Evolutionary conservation across 306 rosid genomes (phyloP), one percentile per base, ranked within the genome.

Genomic region (Psophocarpus tetragonolobus): DNA sequence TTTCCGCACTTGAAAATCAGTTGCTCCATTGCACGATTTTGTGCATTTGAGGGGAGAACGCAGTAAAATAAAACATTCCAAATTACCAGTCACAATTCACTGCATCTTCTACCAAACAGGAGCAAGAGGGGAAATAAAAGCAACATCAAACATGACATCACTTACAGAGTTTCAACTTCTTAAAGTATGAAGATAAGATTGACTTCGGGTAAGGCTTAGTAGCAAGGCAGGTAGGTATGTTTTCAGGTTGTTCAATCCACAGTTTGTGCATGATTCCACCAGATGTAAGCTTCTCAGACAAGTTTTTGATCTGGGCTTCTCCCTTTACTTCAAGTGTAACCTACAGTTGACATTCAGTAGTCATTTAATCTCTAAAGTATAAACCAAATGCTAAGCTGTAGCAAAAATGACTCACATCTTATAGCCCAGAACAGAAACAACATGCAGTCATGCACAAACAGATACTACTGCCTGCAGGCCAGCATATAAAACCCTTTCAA

Each of bases 181-280:
- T 87, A 35, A 93, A 91, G 75, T 83, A 87, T 1, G 92, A 38
- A 1, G 92, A 88, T 69, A 88, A 81, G 12, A 71, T 6, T 24
- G 97, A 88, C 57, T 88, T 93, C 54, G 92, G 97, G 81, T 91
- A 91, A 3, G 96, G 98, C 68, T 90, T 90, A 18, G 97, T 91
- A 4, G 98, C 98, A 26, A 91, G 96, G 66, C 96, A 93, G 0
- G 97, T 90, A 51, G 94, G 94, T 51, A 84, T 80, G 76, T 88
- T 91, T 74, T 90, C 98, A 26, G 98, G 97, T 42, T 93, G 96
- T 44, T 93, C 98, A 14, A 88, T 82, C 98, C 97, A 91, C 36
- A 93, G 79, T 75, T 87, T 86, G 81, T 93, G 98, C 33, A 81
- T 82, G 62, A 93, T 88, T 20, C 88, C 89, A 54, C 86, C 91